phyloP scores from a whole-genome alignment of 2,329 filamentous ascomycete genomes.

The Aspergillus chevalieri region DNA sequence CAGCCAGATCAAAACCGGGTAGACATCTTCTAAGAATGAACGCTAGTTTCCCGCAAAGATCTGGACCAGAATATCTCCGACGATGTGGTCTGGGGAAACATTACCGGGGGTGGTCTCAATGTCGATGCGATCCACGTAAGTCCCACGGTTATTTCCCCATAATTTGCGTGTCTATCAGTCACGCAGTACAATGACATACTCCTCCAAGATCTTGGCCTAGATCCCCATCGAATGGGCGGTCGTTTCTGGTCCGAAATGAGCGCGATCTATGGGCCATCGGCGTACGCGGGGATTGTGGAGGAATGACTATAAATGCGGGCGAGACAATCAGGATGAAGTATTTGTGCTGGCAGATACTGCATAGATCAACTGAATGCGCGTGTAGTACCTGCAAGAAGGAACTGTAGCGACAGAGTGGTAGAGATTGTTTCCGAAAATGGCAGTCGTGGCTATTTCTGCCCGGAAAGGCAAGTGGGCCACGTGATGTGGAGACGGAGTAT shows the following conservation, averaged over 20 bases:
- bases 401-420: neutral
- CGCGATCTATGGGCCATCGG: conserved; percentile 15
- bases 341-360: neutral
- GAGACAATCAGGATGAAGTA: neutral
- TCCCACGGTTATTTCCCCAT: neutral
- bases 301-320: conserved; percentile 11
- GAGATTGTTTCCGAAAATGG: neutral
- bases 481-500: too few relatives aligned
- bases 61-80: neutral
- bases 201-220: conserved; percentile 3
- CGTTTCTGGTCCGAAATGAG: conserved; percentile 13
- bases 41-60: neutral
- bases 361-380: neutral
- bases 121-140: neutral
- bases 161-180: neutral
- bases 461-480: neutral
- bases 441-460: neutral
- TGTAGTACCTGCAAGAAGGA: neutral
- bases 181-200: neutral
- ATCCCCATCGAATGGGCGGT: conserved; percentile 17
- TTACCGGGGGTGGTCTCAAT: neutral
- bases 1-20: neutral
- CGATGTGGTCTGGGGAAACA: neutral
- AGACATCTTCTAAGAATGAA: neutral
- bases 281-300: conserved; percentile 20